Evolutionary conservation across 345 rosid genomes (phyloP).

Genomic region (Populus tremula): DNA sequence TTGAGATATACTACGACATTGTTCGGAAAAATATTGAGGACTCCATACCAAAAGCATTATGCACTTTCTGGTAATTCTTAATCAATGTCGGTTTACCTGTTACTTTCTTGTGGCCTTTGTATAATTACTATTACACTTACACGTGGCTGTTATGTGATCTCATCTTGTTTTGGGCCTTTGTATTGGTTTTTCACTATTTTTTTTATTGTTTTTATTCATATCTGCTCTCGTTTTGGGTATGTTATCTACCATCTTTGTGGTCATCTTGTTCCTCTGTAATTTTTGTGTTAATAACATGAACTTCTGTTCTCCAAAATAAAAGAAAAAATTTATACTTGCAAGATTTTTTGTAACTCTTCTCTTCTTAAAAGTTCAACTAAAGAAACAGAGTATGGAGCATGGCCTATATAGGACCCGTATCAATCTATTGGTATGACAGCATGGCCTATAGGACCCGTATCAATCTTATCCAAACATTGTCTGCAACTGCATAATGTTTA

Average conservation of each 20-base stretch:
- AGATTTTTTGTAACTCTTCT: background rate
- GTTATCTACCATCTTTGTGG: background rate
- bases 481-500: background rate
- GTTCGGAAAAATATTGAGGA: slow-evolving; percentile 93
- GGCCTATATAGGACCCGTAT: background rate
- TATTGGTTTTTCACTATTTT: background rate
- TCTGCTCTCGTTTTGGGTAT: background rate
- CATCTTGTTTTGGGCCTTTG: background rate
- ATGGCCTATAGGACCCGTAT: background rate
- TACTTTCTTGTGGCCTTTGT: slow-evolving; percentile 1
- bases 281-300: background rate
- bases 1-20: slow-evolving; percentile 85
- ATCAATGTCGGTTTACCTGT: background rate
- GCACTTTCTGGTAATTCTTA: slow-evolving; percentile 79
- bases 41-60: slow-evolving; percentile 85
- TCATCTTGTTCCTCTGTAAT: background rate
- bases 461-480: background rate
- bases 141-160: background rate
- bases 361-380: background rate
- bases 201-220: background rate
- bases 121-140: background rate
- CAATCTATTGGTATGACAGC: background rate
- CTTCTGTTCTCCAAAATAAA: background rate
- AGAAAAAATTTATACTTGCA: background rate
- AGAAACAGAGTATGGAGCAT: background rate